phyloP scores from a whole-genome alignment of 768 basidiomycete species.

The Mycena amicta region DNA sequence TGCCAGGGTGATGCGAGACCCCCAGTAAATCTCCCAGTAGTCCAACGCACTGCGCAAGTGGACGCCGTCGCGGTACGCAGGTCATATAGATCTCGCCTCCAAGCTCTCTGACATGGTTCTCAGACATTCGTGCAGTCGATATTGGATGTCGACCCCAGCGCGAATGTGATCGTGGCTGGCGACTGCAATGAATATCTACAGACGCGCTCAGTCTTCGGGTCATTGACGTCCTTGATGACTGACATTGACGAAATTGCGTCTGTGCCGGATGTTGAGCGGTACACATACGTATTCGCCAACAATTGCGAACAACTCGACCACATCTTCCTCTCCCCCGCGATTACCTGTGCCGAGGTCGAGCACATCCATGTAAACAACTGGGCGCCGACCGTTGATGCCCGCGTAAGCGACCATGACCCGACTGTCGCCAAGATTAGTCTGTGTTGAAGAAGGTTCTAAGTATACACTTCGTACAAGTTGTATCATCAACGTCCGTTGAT shows the following conservation, averaged over 20 bases:
- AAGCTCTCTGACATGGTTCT: background rate
- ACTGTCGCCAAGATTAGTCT: constrained; percentile 53
- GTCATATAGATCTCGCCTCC: background rate
- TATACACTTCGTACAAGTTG: too few species aligned
- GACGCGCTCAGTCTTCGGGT: constrained; percentile 52
- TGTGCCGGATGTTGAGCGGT: constrained; percentile 52
- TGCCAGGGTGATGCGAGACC: constrained; percentile 57
- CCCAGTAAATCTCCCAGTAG: constrained; percentile 56
- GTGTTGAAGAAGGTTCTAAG: constrained; percentile 38
- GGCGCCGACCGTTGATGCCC: constrained; percentile 41
- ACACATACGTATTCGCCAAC: constrained; percentile 65
- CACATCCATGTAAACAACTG: constrained; percentile 67
- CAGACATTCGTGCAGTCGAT: constrained; percentile 54
- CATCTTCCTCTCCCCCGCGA: constrained; percentile 50
- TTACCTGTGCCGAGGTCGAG: constrained; percentile 43
- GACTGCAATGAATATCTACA: constrained; percentile 66
- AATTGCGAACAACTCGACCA: constrained; percentile 64
- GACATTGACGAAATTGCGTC: constrained; percentile 56
- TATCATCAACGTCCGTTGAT: too few species aligned
- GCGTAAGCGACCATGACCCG: constrained; percentile 65
- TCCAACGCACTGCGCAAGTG: constrained; percentile 52
- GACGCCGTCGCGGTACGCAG: constrained; percentile 47
- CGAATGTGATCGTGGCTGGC: constrained; percentile 57
- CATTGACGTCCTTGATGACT: constrained; percentile 41
- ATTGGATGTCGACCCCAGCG: constrained; percentile 41